These are phyloP conservation scores for Scalesia atractyloides DNA, from an alignment of 129 eudicot species.

Conservation along the genomic window DNA sequence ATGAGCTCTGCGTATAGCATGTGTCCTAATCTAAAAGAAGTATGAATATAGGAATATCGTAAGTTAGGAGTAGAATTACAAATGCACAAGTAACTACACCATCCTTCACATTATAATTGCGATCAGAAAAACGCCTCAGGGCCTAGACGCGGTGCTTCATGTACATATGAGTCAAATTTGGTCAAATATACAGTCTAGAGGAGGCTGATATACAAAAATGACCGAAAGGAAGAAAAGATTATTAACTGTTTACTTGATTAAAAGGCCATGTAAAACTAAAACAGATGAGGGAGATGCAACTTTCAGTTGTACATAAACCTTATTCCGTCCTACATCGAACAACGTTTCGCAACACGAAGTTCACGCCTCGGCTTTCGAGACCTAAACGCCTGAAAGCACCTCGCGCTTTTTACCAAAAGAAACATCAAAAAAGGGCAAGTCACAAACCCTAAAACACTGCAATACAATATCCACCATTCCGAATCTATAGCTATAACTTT, in stretches of 20 bases:
- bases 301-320: neutral
- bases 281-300: neutral
- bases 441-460: conserved; percentile 18
- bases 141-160: neutral
- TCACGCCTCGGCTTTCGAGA: neutral
- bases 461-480: neutral
- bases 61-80: conserved; percentile 14
- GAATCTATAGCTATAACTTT: neutral
- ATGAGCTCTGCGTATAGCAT: conserved; percentile 93
- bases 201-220: neutral
- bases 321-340: neutral
- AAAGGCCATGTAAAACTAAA: neutral
- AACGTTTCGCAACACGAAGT: neutral
- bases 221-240: neutral
- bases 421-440: neutral
- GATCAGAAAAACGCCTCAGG: neutral
- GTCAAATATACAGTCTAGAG: too few relatives aligned
- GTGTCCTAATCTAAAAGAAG: conserved; percentile 69
- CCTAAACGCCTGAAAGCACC: neutral
- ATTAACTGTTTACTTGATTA: neutral
- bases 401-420: neutral
- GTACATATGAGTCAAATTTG: neutral
- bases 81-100: conserved; percentile 6
- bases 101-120: conserved; percentile 16
- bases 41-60: neutral